phyloP scores from a whole-genome alignment of 176 grass and related monocot genomes.

The Guadua angustifolia region DNA sequence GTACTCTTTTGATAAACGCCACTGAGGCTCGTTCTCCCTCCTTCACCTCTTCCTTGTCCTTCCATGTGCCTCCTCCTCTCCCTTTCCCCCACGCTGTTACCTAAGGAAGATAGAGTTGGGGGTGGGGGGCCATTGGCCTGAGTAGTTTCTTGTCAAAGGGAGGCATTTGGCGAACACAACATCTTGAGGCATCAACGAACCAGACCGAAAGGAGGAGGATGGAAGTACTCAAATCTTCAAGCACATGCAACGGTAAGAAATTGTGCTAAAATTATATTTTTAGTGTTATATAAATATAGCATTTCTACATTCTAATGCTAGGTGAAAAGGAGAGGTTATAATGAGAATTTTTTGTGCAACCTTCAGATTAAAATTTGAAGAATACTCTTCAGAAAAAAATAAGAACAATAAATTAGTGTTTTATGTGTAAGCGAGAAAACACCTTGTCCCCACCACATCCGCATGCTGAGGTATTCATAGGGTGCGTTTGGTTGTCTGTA shows the following conservation, averaged over 20 bases:
- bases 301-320: neutral
- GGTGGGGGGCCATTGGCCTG: too few relatives aligned
- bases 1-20: too few relatives aligned
- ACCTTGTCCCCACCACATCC: neutral
- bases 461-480: neutral
- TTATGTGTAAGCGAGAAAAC: neutral
- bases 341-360: too few relatives aligned
- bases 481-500: too few relatives aligned
- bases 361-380: too few relatives aligned
- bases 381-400: neutral
- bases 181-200: fast-evolving
- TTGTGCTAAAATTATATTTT: neutral
- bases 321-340: too few relatives aligned
- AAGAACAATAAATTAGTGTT: neutral
- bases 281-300: neutral
- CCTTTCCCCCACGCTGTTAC: too few relatives aligned
- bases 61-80: too few relatives aligned
- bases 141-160: too few relatives aligned
- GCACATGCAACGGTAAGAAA: neutral
- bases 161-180: too few relatives aligned
- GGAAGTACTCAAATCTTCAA: neutral
- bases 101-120: too few relatives aligned
- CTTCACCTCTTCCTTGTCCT: neutral
- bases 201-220: neutral
- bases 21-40: neutral